Base-by-base conservation (phyloP, 805 yeast genomes). In the Kuraishia borneana region DNA sequence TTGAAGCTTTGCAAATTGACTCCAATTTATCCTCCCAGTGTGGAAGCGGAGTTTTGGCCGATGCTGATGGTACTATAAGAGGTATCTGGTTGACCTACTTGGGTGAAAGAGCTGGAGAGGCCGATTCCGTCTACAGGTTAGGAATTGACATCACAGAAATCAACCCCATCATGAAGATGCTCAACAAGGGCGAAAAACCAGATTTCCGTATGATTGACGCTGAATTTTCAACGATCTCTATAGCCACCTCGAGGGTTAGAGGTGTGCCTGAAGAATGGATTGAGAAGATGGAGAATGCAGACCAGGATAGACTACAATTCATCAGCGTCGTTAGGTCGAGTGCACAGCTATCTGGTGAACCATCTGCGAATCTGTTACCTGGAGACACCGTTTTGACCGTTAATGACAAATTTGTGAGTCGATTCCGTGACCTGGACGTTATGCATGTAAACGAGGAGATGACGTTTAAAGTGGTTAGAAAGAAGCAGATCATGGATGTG, bases 201-300 rank as follows among this genome's bases (percentile, higher is more conserved):
- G 60, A 67, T 20, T 50, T 76, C 28, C 66, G 81, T 39, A 75
- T 84, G 32, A 65, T 88, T 33, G 95, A 87, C 48, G 79, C 83
- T 25, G 96, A 84, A 46, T 76, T 84, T 44, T 68, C 70, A 12
- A 65, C 87, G 0, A 61, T 81, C 22, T 69, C 83, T 2, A 62
- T 85, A 18, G 68, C 76, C 18, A 79, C 74, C 47, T 94, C 94
- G 2, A 73, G 95, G 54, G 71, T 83, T 30, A 68, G 83, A 47
- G 94, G 94, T n/a, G 94, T 87, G 17, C 73, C 92, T 0, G 89
- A 83, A 44, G 73, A 73, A 29, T 85, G 94, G 94, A 80, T 88
- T 39, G 48, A 63, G 23, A 65, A 63, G 40, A 68, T 83, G 50
- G 94, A 83, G 51, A 48, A 48, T 7, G 40, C 43, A 4, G 63